These are phyloP conservation scores for Metarhizium brunneum DNA, from an alignment of 2,329 filamentous ascomycete genomes.

Conservation along the genomic window DNA sequence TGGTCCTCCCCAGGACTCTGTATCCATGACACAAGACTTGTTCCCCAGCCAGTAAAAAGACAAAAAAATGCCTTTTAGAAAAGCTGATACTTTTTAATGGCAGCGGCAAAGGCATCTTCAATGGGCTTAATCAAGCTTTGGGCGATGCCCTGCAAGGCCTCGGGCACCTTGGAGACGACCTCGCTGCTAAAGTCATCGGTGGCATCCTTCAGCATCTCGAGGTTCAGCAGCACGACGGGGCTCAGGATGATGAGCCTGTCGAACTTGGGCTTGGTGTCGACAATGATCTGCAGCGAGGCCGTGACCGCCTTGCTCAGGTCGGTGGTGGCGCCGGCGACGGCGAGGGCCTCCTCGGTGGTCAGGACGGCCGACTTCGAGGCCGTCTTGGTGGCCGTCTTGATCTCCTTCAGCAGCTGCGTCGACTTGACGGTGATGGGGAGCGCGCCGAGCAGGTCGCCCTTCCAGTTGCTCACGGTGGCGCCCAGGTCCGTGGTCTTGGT, in stretches of 20 bases:
- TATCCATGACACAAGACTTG: no score
- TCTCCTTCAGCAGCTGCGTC: conserved; percentile 26
- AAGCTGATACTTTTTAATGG: conserved; percentile 16
- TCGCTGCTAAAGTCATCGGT: conserved; percentile 27
- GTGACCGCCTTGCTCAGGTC: conserved; percentile 28
- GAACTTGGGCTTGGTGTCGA: conserved; percentile 33
- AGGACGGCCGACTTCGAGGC: conserved; percentile 29
- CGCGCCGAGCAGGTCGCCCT: conserved; percentile 26
- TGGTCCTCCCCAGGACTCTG: no score
- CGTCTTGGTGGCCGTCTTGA: conserved; percentile 27
- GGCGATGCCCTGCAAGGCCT: conserved; percentile 21
- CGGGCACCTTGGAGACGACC: conserved; percentile 31
- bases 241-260: conserved; percentile 31
- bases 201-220: conserved; percentile 30
- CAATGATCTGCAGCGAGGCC: conserved; percentile 26
- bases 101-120: conserved; percentile 26
- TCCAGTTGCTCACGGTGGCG: conserved; percentile 25
- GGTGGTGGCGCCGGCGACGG: conserved; percentile 26
- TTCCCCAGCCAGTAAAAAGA: no score
- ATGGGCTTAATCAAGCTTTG: conserved; percentile 27
- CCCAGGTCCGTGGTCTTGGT: conserved; percentile 24
- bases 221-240: conserved; percentile 32
- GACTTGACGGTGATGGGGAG: conserved; percentile 32
- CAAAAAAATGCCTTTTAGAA: background rate
- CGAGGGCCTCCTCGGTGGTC: conserved; percentile 26